Evolutionary conservation across 805 yeast genomes (phyloP).

Genomic region (Monosporozyma servazzii): DNA sequence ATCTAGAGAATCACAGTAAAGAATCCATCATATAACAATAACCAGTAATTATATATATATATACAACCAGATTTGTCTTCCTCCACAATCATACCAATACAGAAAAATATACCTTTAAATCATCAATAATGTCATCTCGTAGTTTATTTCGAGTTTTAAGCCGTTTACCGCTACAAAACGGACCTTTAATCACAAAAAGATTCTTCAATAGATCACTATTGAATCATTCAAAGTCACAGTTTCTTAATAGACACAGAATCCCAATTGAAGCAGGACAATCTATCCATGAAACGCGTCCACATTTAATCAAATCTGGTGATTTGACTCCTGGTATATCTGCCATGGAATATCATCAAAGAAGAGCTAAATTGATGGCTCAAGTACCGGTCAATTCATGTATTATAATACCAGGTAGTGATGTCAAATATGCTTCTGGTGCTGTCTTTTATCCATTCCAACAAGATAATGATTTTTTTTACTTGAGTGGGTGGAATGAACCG

Average conservation of each 20-base stretch:
- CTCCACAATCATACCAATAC: too few species aligned
- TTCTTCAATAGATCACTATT: neutral
- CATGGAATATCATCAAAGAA: slow-evolving; percentile 65
- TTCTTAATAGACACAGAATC: slow-evolving; percentile 10
- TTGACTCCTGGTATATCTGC: slow-evolving; percentile 85
- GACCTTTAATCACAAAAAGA: neutral
- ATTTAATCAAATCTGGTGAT: slow-evolving; percentile 62
- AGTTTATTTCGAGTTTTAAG: neutral
- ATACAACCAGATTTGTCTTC: too few species aligned
- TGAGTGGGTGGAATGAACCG: slow-evolving; percentile 92
- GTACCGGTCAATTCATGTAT: slow-evolving; percentile 56
- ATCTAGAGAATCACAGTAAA: too few species aligned
- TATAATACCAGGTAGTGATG: slow-evolving; percentile 59
- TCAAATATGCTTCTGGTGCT: slow-evolving; percentile 78
- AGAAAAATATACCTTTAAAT: too few species aligned
- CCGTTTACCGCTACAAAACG: neutral
- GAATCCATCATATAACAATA: too few species aligned
- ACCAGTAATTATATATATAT: too few species aligned
- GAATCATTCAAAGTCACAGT: neutral
- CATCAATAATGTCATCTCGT: neutral
- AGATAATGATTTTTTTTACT: slow-evolving; percentile 75
- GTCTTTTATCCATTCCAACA: slow-evolving; percentile 92
- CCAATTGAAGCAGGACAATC: slow-evolving; percentile 70
- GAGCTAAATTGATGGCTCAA: slow-evolving; percentile 46
- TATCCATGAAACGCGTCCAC: slow-evolving; percentile 74